Base-by-base conservation (phyloP, 768 basidiomycete genomes). In the Crepidotus variabilis region DNA sequence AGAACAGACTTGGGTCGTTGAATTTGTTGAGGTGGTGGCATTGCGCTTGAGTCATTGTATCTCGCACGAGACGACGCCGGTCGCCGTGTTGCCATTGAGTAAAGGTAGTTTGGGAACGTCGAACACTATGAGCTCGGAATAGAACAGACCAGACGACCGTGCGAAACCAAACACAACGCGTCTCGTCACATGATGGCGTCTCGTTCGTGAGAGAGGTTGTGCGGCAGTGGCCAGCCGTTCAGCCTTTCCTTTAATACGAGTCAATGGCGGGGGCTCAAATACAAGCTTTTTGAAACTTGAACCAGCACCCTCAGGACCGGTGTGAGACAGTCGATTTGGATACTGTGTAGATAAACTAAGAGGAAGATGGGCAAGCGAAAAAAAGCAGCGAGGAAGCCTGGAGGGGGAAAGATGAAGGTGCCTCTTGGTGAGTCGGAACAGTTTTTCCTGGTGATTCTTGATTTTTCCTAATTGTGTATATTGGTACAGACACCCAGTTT, bases 321-420 rank as follows among this genome's bases (percentile, higher is more conserved):
- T 43, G 16, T 24, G 32, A 53, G 22, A 23, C n/a, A 2, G 14
- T 18, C 28, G 10, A 32, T 39, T 33, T 23, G 14, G 18, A 21
- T 21, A 49, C 6, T 49, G 47, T 50, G 28, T 24, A 18, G 22
- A 28, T 24, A 50, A 11, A 16, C 10, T 11, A n/a, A 34, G 18
- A 52, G 14, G 22, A 65, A 61, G 57, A 94, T 94, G 92, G 92
- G 92, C 57, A 94, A 94, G 72, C 86, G 92, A 62, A 94, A 94
- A 74, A 94, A 94, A 71, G 90, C 92, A 0, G 85, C 91, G 18
- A 83, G 88, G 67, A 92, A 92, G 62, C 89, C 91, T 6, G 82
- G 79, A 34, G 82, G 83, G 47, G 72, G 87, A 6, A 79, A 84
- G 61, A 82, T 78, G 62, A 85, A 83, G 67, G 84, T 85, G 1